phyloP scores from a whole-genome alignment of 208 protist species.

The Crithidia expoeki region DNA sequence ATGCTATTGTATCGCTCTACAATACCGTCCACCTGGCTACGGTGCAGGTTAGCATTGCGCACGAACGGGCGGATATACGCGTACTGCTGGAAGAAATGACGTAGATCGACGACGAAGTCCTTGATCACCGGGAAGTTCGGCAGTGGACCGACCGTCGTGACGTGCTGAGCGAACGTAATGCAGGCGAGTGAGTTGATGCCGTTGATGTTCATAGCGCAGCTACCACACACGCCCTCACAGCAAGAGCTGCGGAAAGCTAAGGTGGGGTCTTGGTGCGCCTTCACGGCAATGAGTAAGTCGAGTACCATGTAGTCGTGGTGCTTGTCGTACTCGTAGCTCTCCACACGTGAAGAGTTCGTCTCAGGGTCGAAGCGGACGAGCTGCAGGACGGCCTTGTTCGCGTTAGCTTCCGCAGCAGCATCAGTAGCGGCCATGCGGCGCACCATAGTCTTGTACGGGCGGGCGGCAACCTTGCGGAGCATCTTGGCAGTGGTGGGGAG shows the following conservation, averaged over 20 bases:
- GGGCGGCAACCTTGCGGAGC: conserved; percentile 70
- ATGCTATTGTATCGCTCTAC: conserved; percentile 79
- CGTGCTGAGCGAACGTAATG: conserved; percentile 84
- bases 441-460: conserved; percentile 84
- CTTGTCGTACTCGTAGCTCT: conserved; percentile 92
- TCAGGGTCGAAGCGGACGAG: conserved; percentile 88
- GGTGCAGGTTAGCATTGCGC: conserved; percentile 85
- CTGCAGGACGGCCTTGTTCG: conserved; percentile 77
- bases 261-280: conserved; percentile 92
- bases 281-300: conserved; percentile 89
- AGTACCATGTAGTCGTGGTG: conserved; percentile 94
- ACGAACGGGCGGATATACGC: conserved; percentile 90
- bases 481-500: conserved; percentile 33
- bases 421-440: conserved; percentile 66
- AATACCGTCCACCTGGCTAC: conserved; percentile 81
- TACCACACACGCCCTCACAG: conserved; percentile 93
- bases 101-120: conserved; percentile 91
- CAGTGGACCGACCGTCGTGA: conserved; percentile 86
- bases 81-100: conserved; percentile 93
- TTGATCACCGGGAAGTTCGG: conserved; percentile 93
- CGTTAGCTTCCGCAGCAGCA: conserved; percentile 37
- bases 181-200: conserved; percentile 93
- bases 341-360: conserved; percentile 82
- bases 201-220: conserved; percentile 95
- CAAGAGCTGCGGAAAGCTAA: conserved; percentile 91